Evolutionary conservation across 176 grass and related monocot species (phyloP).

Genomic region (Bromus sterilis): DNA sequence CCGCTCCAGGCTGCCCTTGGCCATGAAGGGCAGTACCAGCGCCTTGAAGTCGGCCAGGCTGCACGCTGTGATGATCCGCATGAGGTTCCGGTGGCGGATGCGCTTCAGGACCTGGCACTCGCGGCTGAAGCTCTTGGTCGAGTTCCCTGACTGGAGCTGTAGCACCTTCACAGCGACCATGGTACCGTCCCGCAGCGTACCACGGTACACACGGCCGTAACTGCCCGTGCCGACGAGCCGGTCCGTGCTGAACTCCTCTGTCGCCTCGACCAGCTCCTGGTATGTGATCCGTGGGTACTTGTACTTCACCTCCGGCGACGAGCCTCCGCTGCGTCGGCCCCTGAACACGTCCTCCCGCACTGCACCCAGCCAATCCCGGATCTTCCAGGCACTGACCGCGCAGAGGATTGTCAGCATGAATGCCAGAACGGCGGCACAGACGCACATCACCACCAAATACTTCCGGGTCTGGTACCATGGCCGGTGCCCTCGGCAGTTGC

Average conservation of each 20-base stretch:
- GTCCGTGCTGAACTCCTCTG: conserved; percentile 50
- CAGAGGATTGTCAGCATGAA: conserved; percentile 44
- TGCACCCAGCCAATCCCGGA: conserved; percentile 19
- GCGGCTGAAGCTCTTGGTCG: conserved; percentile 81
- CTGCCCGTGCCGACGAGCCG: conserved; percentile 69
- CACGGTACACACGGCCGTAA: conserved; percentile 76
- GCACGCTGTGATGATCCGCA: conserved; percentile 87
- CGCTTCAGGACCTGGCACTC: conserved; percentile 94
- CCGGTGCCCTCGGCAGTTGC: not conserved
- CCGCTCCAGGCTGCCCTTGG: conserved; percentile 81
- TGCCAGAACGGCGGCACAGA: conserved; percentile 30
- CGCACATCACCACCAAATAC: conserved; percentile 34
- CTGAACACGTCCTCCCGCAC: conserved; percentile 28
- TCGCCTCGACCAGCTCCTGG: conserved; percentile 66
- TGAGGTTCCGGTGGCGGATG: conserved; percentile 89
- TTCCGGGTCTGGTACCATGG: conserved; percentile 40
- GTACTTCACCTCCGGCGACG: conserved; percentile 57
- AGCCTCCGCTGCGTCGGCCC: conserved; percentile 9
- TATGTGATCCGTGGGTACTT: conserved; percentile 84
- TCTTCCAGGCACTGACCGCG: conserved; percentile 34
- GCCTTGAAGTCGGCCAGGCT: conserved; percentile 93
- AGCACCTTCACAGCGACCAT: conserved; percentile 89
- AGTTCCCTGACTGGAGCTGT: conserved; percentile 76
- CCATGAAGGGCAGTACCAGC: conserved; percentile 93
- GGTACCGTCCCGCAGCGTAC: conserved; percentile 54